Percentiles rank a stretch among this genome's conserved stretches.
phyloP scores from a whole-genome alignment of 805 yeast species.

The Saturnispora saitoi region DNA sequence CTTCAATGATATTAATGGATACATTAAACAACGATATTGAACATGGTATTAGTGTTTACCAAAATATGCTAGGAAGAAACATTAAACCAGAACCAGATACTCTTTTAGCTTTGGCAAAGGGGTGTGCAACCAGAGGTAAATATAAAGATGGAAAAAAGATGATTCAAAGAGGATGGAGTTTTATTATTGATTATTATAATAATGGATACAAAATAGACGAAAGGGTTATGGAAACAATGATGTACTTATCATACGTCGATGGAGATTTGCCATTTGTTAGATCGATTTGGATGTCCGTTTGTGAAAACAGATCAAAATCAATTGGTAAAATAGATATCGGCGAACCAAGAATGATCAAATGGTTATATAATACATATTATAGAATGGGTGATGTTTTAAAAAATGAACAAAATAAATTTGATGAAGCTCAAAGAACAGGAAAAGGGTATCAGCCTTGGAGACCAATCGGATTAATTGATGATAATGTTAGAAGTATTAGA shows the following conservation, averaged over 20 bases:
- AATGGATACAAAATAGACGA: slow-evolving; percentile 27
- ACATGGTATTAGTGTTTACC: slow-evolving; percentile 64
- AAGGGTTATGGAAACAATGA: slow-evolving; percentile 54
- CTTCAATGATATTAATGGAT: slow-evolving; percentile 60
- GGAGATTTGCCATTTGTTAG: slow-evolving; percentile 71
- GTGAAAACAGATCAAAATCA: slow-evolving; percentile 19
- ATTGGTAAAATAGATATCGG: slow-evolving; percentile 16
- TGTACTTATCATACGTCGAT: slow-evolving; percentile 68
- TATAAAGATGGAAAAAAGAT: slow-evolving; percentile 26
- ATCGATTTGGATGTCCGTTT: slow-evolving; percentile 42
- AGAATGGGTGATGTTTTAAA: slow-evolving; percentile 6
- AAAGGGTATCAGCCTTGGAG: slow-evolving; percentile 16
- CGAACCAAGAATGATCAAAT: slow-evolving; percentile 21
- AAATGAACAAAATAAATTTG: not conserved
- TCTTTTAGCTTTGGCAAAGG: slow-evolving; percentile 52
- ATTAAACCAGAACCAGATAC: slow-evolving; percentile 35
- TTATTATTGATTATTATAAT: slow-evolving; percentile 55
- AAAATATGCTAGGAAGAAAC: slow-evolving; percentile 45
- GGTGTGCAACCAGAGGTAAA: slow-evolving; percentile 45
- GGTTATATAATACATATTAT: slow-evolving; percentile 38
- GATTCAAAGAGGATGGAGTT: slow-evolving; percentile 64
- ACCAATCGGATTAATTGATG: slow-evolving; percentile 30
- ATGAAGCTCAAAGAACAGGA: slow-evolving; percentile 11
- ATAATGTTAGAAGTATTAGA: slow-evolving; percentile 35
- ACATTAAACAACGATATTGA: slow-evolving; percentile 57